A percentile compares a stretch with the other conserved stretches of the same genome.
phyloP scores from a whole-genome alignment of 2,329 filamentous ascomycete species.

The Fusarium mundagurra region DNA sequence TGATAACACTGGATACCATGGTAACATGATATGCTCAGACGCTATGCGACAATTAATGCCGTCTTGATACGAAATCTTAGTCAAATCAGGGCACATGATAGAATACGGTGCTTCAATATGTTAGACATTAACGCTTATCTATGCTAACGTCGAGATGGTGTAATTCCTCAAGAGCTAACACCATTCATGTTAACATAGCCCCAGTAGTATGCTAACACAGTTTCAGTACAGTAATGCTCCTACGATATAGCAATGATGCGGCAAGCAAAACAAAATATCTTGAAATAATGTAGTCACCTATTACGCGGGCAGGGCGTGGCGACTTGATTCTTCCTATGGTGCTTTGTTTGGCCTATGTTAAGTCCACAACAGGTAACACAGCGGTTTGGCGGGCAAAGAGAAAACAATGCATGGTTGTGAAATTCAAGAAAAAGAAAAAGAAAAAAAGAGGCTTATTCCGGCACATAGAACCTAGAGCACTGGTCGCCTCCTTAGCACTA shows the following conservation, averaged over 20 bases:
- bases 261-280: not conserved
- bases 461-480: no score
- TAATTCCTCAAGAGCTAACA: not conserved
- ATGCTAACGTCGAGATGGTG: not conserved
- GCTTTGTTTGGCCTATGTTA: not conserved
- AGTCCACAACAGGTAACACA: not conserved
- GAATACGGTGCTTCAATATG: not conserved
- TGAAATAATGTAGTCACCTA: not conserved
- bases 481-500: no score
- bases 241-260: not conserved
- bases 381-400: not conserved
- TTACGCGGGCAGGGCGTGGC: not conserved
- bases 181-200: not conserved
- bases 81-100: not conserved
- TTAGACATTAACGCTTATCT: not conserved
- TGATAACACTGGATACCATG: not conserved
- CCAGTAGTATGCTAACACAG: not conserved
- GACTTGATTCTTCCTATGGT: no score
- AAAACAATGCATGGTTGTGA: not conserved
- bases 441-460: no score
- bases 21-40: not conserved
- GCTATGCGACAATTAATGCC: not conserved
- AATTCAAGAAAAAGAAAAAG: not conserved
- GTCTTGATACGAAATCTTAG: not conserved
- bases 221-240: not conserved